Conservation (phyloP, 306 rosid genomes). For the Purshia tridentata region DNA sequence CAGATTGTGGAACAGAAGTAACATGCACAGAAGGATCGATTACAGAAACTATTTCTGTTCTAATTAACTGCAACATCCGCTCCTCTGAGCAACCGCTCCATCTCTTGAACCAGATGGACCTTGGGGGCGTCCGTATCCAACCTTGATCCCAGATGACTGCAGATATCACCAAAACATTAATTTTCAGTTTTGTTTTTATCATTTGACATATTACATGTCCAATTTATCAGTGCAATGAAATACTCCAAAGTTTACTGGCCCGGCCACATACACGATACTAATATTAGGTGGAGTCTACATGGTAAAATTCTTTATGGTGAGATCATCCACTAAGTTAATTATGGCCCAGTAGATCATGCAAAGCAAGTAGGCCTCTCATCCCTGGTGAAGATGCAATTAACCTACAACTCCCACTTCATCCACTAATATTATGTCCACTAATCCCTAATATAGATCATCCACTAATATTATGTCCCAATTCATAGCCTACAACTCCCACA, state of each 20-base stretch:
- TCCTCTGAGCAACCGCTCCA: conserved; percentile 62
- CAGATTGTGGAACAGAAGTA: conserved; percentile 22
- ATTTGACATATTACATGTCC: not conserved
- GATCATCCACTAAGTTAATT: not conserved
- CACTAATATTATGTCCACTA: no score
- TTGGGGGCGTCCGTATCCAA: conserved; percentile 78
- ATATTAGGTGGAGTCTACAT: not conserved
- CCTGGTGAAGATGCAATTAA: not conserved
- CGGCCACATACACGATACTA: not conserved
- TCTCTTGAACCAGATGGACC: conserved; percentile 71
- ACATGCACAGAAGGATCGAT: conserved; percentile 28
- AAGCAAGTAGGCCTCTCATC: not conserved
- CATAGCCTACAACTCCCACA: not conserved
- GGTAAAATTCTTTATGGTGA: not conserved
- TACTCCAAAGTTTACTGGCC: not conserved
- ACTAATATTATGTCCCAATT: conserved; percentile 10
- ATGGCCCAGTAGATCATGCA: not conserved
- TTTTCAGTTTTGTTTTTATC: not conserved
- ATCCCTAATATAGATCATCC: no score
- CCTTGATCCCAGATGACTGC: conserved; percentile 92
- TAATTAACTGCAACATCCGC: conserved; percentile 78
- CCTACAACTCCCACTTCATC: not conserved
- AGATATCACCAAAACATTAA: conserved; percentile 13
- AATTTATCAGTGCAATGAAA: not conserved
- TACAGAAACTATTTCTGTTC: conserved; percentile 21